Conservation (phyloP, 1,139 yeast genomes). For the Zygoascus meyerae region DNA sequence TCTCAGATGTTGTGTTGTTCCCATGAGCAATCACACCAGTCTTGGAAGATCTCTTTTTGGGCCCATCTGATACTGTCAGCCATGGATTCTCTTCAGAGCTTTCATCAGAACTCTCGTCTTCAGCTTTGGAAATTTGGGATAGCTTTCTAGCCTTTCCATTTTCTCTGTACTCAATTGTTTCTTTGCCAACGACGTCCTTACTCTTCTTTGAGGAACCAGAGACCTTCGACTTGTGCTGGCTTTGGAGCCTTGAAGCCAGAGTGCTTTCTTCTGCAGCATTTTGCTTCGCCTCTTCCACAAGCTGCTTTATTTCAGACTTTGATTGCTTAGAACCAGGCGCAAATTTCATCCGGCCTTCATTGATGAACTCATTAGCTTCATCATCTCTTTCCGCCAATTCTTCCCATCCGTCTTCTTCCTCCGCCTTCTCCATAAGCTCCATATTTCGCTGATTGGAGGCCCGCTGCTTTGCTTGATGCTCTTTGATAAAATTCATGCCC, state of each 20-base stretch:
- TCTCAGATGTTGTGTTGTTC: slow-evolving; percentile 33
- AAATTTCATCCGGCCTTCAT: slow-evolving; percentile 78
- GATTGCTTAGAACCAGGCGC: slow-evolving; percentile 60
- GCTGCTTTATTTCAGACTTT: slow-evolving; percentile 39
- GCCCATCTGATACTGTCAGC: slow-evolving; percentile 34
- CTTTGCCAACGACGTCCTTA: slow-evolving; percentile 12
- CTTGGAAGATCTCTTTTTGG: slow-evolving; percentile 6
- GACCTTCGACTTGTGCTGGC: slow-evolving; percentile 14
- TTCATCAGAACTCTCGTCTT: slow-evolving; percentile 11
- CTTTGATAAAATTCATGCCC: slow-evolving; percentile 91
- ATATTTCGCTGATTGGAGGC: slow-evolving; percentile 51
- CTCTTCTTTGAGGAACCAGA: slow-evolving; percentile 8
- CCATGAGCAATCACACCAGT: slow-evolving; percentile 7
- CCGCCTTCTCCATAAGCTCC: slow-evolving; percentile 42
- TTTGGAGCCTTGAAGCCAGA: slow-evolving; percentile 30
- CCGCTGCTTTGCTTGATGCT: slow-evolving; percentile 62
- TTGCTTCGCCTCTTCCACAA: slow-evolving; percentile 29
- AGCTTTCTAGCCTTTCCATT: slow-evolving; percentile 1
- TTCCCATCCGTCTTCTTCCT: slow-evolving; percentile 36
- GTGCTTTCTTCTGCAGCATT: slow-evolving; percentile 55
- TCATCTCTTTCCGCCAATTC: slow-evolving; percentile 40
- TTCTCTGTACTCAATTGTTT: slow-evolving; percentile 10
- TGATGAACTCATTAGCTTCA: slow-evolving; percentile 35
- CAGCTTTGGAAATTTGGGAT: slow-evolving; percentile 6
- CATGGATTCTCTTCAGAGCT: slow-evolving; percentile 58